Conservation (phyloP, 179 eudicot genomes). For the Silene noctiflora region DNA sequence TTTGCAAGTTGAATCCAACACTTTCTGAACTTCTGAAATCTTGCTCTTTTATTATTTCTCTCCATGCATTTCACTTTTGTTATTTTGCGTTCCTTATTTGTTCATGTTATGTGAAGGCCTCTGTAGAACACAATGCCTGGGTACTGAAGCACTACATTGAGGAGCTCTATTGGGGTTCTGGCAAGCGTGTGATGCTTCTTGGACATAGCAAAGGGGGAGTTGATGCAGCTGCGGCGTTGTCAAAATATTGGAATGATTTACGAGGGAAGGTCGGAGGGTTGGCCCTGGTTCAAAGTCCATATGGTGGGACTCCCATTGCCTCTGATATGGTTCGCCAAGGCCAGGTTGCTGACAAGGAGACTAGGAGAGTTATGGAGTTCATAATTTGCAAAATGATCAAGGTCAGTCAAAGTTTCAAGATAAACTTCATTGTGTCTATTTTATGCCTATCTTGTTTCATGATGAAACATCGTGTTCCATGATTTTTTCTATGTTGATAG, state of each 20-base stretch:
- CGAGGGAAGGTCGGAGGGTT: constrained; percentile 76
- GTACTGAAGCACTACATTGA: constrained; percentile 78
- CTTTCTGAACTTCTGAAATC: not conserved
- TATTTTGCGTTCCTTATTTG: not conserved
- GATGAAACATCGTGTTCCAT: too few relatives aligned
- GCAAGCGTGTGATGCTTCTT: constrained; percentile 85
- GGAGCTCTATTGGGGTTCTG: constrained; percentile 94
- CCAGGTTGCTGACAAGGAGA: constrained; percentile 78
- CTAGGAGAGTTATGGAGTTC: constrained; percentile 73
- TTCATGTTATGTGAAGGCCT: constrained; percentile 45
- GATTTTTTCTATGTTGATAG: too few relatives aligned
- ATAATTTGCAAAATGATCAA: constrained; percentile 71
- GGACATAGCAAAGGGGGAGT: constrained; percentile 99
- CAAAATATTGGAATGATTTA: constrained; percentile 63
- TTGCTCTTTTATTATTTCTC: not conserved
- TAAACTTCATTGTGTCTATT: too few relatives aligned
- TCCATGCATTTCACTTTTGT: not conserved
- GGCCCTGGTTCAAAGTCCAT: constrained; percentile 91
- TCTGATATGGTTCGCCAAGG: constrained; percentile 91
- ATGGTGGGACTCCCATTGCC: constrained; percentile 87
- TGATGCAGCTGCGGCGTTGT: constrained; percentile 95
- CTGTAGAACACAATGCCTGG: constrained; percentile 91
- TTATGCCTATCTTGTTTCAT: too few relatives aligned
- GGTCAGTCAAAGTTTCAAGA: constrained; percentile 34
- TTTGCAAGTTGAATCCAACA: not conserved